phyloP scores from a whole-genome alignment of 129 eudicot species.

The Flaveria trinervia region DNA sequence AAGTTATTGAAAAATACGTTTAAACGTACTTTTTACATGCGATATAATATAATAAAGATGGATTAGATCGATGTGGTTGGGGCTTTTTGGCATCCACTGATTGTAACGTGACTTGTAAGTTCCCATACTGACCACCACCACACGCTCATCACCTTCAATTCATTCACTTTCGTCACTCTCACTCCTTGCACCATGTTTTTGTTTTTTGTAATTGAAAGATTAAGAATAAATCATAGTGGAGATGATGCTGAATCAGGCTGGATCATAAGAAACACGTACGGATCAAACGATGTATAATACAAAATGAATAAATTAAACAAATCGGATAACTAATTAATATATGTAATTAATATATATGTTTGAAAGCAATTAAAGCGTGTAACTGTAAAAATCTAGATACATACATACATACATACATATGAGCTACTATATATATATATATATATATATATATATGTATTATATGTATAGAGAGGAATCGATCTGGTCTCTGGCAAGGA shows the following conservation, averaged over 20 bases:
- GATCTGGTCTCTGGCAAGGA: conserved; percentile 34
- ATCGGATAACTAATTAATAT: conserved; percentile 3
- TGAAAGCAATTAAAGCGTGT: not conserved
- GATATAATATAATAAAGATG: not conserved
- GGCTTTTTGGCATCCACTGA: conserved; percentile 5
- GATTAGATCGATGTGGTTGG: conserved; percentile 6
- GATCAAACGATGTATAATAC: conserved; percentile 2
- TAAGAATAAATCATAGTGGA: not conserved
- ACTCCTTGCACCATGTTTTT: not conserved
- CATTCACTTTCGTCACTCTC: conserved; percentile 9
- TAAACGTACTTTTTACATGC: too few species aligned
- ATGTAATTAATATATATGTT: not conserved
- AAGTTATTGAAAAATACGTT: too few species aligned
- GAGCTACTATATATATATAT: too few species aligned
- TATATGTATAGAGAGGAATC: not conserved
- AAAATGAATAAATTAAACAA: not conserved
- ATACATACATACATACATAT: too few species aligned
- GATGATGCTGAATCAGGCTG: conserved; percentile 1
- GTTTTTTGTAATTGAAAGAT: not conserved
- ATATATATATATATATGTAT: too few species aligned
- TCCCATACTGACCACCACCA: conserved; percentile 10
- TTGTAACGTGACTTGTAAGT: conserved; percentile 7
- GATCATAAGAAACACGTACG: not conserved
- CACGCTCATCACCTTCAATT: not conserved
- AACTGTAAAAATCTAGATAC: too few species aligned